phyloP scores from a whole-genome alignment of 257 asterid species.

The Solanum sejunctum region DNA sequence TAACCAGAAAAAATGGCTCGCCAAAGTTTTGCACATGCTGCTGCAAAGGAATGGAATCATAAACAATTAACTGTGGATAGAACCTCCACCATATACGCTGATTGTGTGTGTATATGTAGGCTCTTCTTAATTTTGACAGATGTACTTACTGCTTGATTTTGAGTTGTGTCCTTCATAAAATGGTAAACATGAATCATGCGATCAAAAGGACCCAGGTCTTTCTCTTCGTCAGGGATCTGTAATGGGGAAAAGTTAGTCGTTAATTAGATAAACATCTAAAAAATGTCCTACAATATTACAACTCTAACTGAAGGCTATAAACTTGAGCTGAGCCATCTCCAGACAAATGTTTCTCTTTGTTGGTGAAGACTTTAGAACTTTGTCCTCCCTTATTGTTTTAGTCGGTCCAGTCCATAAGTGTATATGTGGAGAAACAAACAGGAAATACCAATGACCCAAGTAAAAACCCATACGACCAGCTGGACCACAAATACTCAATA shows the following conservation, averaged over 20 bases:
- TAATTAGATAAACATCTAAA: background rate
- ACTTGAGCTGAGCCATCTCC: background rate
- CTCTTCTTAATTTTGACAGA: background rate
- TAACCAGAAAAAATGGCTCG: conserved; percentile 15
- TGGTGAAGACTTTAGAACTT: background rate
- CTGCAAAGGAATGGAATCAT: background rate
- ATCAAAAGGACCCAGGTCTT: conserved; percentile 16
- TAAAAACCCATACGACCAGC: background rate
- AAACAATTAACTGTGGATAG: background rate
- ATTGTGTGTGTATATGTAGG: background rate
- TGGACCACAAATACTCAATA: background rate
- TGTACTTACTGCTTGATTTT: conserved; percentile 10
- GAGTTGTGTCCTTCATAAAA: conserved; percentile 12
- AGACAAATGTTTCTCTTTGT: background rate
- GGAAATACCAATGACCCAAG: background rate
- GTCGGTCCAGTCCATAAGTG: background rate
- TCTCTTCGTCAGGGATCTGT: conserved; percentile 20
- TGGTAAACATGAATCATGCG: conserved; percentile 23
- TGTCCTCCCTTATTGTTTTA: background rate
- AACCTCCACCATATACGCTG: background rate
- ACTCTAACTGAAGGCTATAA: background rate
- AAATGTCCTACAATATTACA: background rate
- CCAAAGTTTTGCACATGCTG: conserved; percentile 21
- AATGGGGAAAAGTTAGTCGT: background rate
- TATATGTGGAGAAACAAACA: background rate